phyloP scores from a whole-genome alignment of 768 basidiomycete genomes.

The Asterophora parasitica region DNA sequence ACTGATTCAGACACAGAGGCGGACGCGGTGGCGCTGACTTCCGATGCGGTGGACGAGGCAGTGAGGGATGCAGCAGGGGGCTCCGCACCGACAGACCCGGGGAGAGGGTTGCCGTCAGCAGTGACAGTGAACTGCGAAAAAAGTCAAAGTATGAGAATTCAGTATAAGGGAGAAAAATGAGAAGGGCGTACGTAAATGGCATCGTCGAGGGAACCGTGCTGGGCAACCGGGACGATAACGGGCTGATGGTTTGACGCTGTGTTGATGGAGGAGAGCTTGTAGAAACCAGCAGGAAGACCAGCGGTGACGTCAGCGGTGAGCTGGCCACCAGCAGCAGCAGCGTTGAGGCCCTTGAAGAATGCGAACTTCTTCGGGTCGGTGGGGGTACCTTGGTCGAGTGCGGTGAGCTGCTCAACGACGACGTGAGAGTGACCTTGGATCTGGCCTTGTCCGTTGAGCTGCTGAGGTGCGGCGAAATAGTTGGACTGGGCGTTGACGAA shows the following conservation, averaged over 20 bases:
- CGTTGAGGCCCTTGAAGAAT: constrained; percentile 62
- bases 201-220: constrained; percentile 48
- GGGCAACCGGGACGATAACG: constrained; percentile 41
- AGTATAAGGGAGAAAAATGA: neutral
- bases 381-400: constrained; percentile 31
- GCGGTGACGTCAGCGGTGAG: constrained; percentile 40
- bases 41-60: constrained; percentile 6
- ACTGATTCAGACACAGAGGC: constrained; percentile 10
- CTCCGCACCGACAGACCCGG: constrained; percentile 18
- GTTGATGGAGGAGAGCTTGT: constrained; percentile 54
- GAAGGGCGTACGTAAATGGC: constrained; percentile 35
- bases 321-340: constrained; percentile 44
- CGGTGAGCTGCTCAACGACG: constrained; percentile 31
- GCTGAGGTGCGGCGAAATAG: constrained; percentile 44
- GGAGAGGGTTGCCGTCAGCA: constrained; percentile 22
- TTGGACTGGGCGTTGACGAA: constrained; percentile 40
- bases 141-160: neutral
- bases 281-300: constrained; percentile 54
- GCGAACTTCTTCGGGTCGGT: constrained; percentile 49
- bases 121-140: constrained; percentile 30
- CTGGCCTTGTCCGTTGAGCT: constrained; percentile 35
- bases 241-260: constrained; percentile 46
- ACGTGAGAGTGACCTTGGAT: constrained; percentile 44
- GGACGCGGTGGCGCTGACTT: constrained; percentile 6
- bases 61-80: constrained; percentile 5